phyloP scores from a whole-genome alignment of 768 basidiomycete genomes.

The Rhizopogon sp. region DNA sequence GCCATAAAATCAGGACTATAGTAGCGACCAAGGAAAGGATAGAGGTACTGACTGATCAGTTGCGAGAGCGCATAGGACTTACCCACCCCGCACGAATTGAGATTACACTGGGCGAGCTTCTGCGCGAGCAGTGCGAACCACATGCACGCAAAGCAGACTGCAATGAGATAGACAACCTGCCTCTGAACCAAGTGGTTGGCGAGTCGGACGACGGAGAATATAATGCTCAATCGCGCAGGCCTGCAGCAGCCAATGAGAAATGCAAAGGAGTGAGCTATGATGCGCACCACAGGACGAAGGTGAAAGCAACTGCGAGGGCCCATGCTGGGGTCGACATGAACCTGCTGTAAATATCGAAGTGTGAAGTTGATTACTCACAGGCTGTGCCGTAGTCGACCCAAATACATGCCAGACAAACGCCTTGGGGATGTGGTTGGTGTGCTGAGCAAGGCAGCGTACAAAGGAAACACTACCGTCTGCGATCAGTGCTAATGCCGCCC shows the following conservation, averaged over 20 bases:
- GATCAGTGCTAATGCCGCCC: slow-evolving; percentile 16
- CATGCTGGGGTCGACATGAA: slow-evolving; percentile 1
- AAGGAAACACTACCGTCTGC: slow-evolving; percentile 5
- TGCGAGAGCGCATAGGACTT: slow-evolving; percentile 10
- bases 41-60: slow-evolving; percentile 15
- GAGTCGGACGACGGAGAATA: slow-evolving; percentile 18
- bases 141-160: slow-evolving; percentile 17
- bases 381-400: slow-evolving; percentile 1
- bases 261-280: background rate
- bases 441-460: background rate
- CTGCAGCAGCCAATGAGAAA: slow-evolving; percentile 7
- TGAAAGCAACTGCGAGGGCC: slow-evolving; percentile 9
- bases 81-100: background rate
- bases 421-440: background rate
- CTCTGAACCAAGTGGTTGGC: slow-evolving; percentile 5
- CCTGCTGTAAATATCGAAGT: background rate
- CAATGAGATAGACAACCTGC: slow-evolving; percentile 3
- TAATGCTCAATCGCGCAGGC: slow-evolving; percentile 19
- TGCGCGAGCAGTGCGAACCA: slow-evolving; percentile 17
- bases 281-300: slow-evolving; percentile 17
- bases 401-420: slow-evolving; percentile 6
- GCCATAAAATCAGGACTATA: background rate
- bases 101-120: slow-evolving; percentile 6
- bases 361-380: slow-evolving; percentile 5
- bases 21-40: background rate